Base-by-base conservation (phyloP, 225 moss, liverwort and hornwort species). In the Takakia lepidozioides region DNA sequence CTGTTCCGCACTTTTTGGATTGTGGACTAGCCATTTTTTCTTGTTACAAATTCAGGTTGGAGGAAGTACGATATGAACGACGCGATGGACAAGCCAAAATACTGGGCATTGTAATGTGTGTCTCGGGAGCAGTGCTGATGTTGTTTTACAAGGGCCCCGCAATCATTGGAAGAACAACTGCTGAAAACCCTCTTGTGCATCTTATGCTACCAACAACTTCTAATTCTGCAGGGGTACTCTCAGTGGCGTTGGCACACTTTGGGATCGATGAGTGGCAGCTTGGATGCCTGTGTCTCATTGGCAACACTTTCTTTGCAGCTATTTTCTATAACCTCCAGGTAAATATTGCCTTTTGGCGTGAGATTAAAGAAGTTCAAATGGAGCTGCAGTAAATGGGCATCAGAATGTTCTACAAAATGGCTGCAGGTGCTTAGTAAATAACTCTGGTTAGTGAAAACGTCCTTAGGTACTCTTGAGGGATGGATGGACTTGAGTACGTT, bases 41-140 rank as follows among this genome's bases (percentile, higher is more conserved):
- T 1, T 14, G 3, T 1, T 14, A 38, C 1, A 11, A 4, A 2
- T 2, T 46, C 56, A 68, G 62, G 44, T 51, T 62, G 6, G 62
- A 68, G 61, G 51, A 54, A 50, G 19, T 68, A 15, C 44, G 51
- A 36, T 68, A 46, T 22, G 46, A 21, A 14, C 44, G 53, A 38
- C 57, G 51, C 2, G 63, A 69, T 21, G 69, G 63, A 17, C 63
- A 54, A 35, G 52, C 52, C 41, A 60, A 69, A 39, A 34, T 62
- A 10, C n/a, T 69, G 9, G 69, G 69, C 19, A n/a, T 69, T 24
- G 5, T 69, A 32, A 47, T 35, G 25, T 69, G 62, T 42, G 40
- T 63, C 8, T 22, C 69, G 0, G 58, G 63, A 34, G 63, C 63
- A 3, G 40, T 46, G 23, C 17, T 57, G 24, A 63, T 69, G 69